A percentile compares a stretch with the other conserved stretches of the same genome.
These are phyloP conservation scores for Penstemon barbatus DNA, from an alignment of 257 asterid genomes.

Conservation along the genomic window DNA sequence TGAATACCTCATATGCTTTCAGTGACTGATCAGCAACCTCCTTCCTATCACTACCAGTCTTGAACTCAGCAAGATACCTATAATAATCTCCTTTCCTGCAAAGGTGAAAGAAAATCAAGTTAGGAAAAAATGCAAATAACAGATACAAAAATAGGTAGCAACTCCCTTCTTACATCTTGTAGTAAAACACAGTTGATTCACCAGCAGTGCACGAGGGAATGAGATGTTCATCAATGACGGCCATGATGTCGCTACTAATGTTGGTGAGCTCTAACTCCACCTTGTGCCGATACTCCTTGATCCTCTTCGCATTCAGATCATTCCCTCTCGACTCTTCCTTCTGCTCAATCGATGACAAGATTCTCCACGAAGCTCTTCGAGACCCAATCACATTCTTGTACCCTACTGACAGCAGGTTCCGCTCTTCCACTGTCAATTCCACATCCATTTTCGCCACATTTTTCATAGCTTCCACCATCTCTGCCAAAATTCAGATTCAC, in stretches of 20 bases:
- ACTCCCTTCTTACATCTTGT: constrained; percentile 63
- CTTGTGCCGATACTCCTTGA: constrained; percentile 77
- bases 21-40: constrained; percentile 66
- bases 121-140: constrained; percentile 11
- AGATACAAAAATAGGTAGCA: background rate
- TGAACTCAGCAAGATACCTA: constrained; percentile 67
- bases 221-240: constrained; percentile 80
- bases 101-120: constrained; percentile 25
- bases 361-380: constrained; percentile 92
- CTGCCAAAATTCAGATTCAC: background rate
- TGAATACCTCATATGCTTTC: constrained; percentile 62
- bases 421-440: constrained; percentile 80
- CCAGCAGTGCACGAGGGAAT: constrained; percentile 77
- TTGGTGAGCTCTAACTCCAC: constrained; percentile 76
- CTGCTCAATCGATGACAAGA: constrained; percentile 84
- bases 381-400: constrained; percentile 88
- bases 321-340: constrained; percentile 88
- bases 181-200: constrained; percentile 81
- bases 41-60: constrained; percentile 55
- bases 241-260: constrained; percentile 72
- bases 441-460: constrained; percentile 42
- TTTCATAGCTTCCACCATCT: background rate
- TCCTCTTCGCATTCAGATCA: constrained; percentile 73
- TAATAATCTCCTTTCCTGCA: constrained; percentile 74
- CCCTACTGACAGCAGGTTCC: constrained; percentile 89